Evolutionary conservation across 345 rosid species (phyloP).

Genomic region (Eucalyptus erythrocorys): DNA sequence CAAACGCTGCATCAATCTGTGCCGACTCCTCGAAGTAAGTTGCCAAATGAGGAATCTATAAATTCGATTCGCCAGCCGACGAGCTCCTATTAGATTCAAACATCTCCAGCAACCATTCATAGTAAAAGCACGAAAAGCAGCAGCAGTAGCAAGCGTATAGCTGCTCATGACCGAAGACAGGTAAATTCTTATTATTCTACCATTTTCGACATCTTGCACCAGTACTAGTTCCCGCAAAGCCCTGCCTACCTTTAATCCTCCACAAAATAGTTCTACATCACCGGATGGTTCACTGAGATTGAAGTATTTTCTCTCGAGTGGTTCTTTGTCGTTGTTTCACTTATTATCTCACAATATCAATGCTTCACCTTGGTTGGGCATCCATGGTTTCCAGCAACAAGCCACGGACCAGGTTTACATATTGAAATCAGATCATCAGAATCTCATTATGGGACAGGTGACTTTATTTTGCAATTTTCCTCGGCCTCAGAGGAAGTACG

Average conservation of each 20-base stretch:
- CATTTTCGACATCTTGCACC: neutral
- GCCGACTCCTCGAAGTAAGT: neutral
- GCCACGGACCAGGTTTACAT: neutral
- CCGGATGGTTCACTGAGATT: neutral
- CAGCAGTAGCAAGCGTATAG: neutral
- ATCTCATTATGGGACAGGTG: neutral
- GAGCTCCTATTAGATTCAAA: neutral
- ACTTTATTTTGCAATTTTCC: neutral
- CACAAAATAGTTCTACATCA: neutral
- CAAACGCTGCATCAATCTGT: neutral
- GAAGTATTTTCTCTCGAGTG: neutral
- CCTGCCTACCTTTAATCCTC: neutral
- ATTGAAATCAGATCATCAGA: neutral
- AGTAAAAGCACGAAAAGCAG: neutral
- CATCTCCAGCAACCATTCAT: neutral
- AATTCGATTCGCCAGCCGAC: neutral
- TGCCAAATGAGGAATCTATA: neutral
- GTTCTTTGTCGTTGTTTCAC: neutral
- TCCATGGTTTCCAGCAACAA: neutral
- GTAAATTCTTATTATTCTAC: neutral
- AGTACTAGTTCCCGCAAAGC: neutral
- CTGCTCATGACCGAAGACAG: neutral
- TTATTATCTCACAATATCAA: neutral
- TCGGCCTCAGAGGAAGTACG: constrained; percentile 56
- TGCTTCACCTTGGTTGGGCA: neutral